Percentiles rank a stretch among this genome's conserved stretches.
Evolutionary conservation across 2,329 filamentous ascomycete species (phyloP).

Genomic region (Ophiostoma australiae): DNA sequence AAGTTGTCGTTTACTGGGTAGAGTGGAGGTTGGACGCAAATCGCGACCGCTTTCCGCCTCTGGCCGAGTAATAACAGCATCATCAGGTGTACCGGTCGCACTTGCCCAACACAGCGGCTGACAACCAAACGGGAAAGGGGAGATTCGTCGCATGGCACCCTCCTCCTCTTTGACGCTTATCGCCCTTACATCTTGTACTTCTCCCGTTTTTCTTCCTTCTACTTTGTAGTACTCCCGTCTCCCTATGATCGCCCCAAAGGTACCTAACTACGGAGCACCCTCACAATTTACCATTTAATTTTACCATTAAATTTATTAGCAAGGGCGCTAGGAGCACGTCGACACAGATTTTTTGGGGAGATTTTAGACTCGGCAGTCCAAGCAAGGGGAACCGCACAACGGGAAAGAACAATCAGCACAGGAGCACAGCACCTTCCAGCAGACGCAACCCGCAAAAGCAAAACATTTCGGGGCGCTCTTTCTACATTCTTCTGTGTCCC

Average conservation of each 20-base stretch:
- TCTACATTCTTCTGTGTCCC: neutral
- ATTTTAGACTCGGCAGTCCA: constrained; percentile 11
- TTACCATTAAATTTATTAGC: neutral
- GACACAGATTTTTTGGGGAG: neutral
- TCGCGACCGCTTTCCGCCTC: neutral
- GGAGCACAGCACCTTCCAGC: neutral
- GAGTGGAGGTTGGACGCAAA: constrained; percentile 9
- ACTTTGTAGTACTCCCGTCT: neutral
- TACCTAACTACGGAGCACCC: neutral
- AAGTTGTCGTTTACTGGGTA: neutral
- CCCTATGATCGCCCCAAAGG: constrained; percentile 4
- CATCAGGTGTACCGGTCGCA: constrained; percentile 11
- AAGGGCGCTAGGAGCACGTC: constrained; percentile 6
- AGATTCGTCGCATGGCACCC: neutral
- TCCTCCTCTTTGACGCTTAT: neutral
- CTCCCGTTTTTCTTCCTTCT: neutral
- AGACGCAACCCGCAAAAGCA: neutral
- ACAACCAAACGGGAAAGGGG: constrained; percentile 1
- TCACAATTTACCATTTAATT: neutral
- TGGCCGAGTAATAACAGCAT: constrained; percentile 3
- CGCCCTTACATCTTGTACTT: neutral
- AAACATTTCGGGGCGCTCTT: constrained; percentile 9
- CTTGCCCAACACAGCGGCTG: constrained; percentile 12
- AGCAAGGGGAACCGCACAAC: constrained; percentile 6
- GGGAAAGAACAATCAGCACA: constrained; percentile 1